These are phyloP conservation scores for Chromera velia DNA, from an alignment of 73 alveolate species.

Conservation along the genomic window DNA sequence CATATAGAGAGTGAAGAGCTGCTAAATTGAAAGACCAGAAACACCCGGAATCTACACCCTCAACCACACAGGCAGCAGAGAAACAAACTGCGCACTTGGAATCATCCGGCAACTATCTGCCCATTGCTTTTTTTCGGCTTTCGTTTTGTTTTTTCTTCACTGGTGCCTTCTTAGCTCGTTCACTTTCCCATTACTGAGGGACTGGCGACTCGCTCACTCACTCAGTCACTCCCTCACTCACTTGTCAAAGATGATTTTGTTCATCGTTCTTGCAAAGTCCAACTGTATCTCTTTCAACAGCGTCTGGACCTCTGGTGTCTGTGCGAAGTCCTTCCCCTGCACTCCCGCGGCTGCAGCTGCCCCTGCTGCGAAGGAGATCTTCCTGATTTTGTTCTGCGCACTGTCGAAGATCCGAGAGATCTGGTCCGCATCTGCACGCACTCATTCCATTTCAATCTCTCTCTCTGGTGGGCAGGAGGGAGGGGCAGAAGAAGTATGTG, in stretches of 20 bases:
- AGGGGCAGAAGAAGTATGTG: no score
- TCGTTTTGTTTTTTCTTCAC: neutral
- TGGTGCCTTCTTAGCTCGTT: neutral
- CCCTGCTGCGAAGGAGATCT: no score
- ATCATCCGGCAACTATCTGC: neutral
- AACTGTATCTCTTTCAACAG: constrained; percentile 61
- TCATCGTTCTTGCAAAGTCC: constrained; percentile 76
- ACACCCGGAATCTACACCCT: neutral
- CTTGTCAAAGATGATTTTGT: constrained; percentile 58
- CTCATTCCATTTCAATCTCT: no score
- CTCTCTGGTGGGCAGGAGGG: no score
- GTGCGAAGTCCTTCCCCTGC: constrained; percentile 15
- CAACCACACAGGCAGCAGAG: neutral
- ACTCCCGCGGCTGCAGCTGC: no score
- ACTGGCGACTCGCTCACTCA: constrained; percentile 31
- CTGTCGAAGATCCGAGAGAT: neutral
- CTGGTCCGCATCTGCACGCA: neutral
- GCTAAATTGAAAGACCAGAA: no score
- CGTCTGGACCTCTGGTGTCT: constrained; percentile 51
- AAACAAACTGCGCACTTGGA: neutral
- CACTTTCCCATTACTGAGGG: neutral
- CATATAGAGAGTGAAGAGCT: no score
- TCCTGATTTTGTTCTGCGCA: neutral
- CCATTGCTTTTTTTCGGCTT: neutral
- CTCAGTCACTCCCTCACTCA: constrained; percentile 48